Base-by-base conservation (phyloP, 2,329 filamentous ascomycete genomes). In the Botrytis paeoniae region DNA sequence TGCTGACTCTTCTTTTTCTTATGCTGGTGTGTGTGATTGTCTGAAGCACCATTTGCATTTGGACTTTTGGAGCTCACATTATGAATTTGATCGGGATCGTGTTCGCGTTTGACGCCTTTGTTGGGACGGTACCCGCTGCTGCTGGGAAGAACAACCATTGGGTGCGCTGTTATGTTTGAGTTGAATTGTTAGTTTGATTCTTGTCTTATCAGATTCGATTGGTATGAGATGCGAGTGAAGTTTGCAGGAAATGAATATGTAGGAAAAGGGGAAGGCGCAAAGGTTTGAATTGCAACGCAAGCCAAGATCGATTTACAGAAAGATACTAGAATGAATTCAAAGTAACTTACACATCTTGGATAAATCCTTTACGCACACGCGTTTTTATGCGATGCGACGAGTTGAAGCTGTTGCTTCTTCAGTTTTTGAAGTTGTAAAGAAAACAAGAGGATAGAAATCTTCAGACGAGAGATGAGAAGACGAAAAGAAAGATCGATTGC, bases 261-360 rank as follows among this genome's bases (percentile, higher is more conserved):
- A 25, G 10, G 25, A 57, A 64, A 16, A 43, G 39, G 3, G 6
- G n/a, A 16, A 45, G 3, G 6, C 1, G 25, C 35, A 51, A 37
- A 41, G 12, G 4, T 32, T 16, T 2, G 10, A 32, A 32, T 29
- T 25, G 10, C 18, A 32, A 10, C 1, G 14, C 48, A 25, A 41
- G 10, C 7, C 10, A 16, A 69, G 37, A 10, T 69, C 35, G 10
- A 25, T 6, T 4, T 10, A 7, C 20, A 29, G 14, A 29, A 29
- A 18, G 8, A 54, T 7, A 29, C 18, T 20, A 51, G 37, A 32
- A 57, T 7, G 6, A 20, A 48, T 25, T 18, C 14, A 60, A 14
- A 45, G 16, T 43, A 20, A 70, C 68, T 62, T 70, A 70, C 68
- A 70, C 68, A 70, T 70, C 54, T 37, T 45, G 4, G 22, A n/a